phyloP scores from a whole-genome alignment of 169 alveolate species.

The Eimeria sp. region DNA sequence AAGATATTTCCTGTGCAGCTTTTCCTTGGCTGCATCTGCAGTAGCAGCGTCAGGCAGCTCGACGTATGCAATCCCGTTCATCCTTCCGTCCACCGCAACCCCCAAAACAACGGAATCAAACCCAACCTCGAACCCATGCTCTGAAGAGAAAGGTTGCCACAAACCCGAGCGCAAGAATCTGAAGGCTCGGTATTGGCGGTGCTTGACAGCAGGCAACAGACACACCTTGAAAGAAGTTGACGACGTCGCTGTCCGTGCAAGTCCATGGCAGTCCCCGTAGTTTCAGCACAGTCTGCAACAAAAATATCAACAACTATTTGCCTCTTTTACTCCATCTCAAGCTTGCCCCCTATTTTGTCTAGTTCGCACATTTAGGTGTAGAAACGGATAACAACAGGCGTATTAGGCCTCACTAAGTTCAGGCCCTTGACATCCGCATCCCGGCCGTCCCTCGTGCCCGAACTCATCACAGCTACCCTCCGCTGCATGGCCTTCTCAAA shows the following conservation, averaged over 20 bases:
- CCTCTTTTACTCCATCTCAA: neutral
- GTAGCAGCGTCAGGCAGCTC: constrained; percentile 69
- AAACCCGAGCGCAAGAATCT: neutral
- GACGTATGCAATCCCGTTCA: constrained; percentile 82
- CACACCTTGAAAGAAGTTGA: constrained; percentile 83
- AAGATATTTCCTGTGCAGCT: constrained; percentile 74
- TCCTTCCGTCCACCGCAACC: constrained; percentile 80
- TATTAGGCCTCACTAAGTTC: constrained; percentile 37
- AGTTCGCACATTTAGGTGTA: neutral
- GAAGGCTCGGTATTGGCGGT: neutral
- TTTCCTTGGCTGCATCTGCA: constrained; percentile 80
- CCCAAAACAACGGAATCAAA: constrained; percentile 81
- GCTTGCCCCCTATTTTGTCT: neutral
- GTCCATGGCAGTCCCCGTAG: constrained; percentile 89
- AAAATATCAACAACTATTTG: neutral
- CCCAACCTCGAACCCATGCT: constrained; percentile 72
- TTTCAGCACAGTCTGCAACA: constrained; percentile 78
- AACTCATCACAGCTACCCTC: constrained; percentile 61
- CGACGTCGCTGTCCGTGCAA: constrained; percentile 84
- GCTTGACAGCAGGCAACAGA: neutral
- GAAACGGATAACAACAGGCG: neutral
- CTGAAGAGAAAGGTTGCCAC: constrained; percentile 9
- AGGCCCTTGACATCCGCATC: constrained; percentile 66
- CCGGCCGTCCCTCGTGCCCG: constrained; percentile 64
- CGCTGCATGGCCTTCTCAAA: constrained; percentile 75